Evolutionary conservation across 2,329 filamentous ascomycete species (phyloP).

Genomic region (Aureobasidium mangrovei): DNA sequence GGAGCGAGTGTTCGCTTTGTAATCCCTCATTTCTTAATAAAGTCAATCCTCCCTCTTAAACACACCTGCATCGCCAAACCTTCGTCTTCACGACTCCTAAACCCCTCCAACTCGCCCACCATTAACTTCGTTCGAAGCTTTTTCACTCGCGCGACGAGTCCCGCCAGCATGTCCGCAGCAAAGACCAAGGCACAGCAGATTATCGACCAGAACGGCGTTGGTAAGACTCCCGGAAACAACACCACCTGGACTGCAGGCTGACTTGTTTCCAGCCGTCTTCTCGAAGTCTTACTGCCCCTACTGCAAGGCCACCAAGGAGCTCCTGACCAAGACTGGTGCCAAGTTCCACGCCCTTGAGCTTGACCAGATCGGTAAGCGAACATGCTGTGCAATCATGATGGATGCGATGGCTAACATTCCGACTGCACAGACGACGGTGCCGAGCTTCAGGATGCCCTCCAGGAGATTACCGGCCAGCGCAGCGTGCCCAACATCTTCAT

Average conservation of each 20-base stretch:
- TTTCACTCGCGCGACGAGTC: slow-evolving; percentile 52
- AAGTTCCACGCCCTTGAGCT: slow-evolving; percentile 73
- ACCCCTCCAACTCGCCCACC: slow-evolving; percentile 31
- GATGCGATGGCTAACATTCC: not conserved
- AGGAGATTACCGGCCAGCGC: slow-evolving; percentile 70
- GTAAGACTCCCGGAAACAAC: slow-evolving; percentile 38
- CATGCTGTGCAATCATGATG: slow-evolving; percentile 29
- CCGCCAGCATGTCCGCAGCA: slow-evolving; percentile 70
- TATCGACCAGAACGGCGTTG: slow-evolving; percentile 82
- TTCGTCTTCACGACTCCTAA: not conserved
- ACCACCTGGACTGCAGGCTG: not conserved
- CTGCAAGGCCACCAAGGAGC: slow-evolving; percentile 69
- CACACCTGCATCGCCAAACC: not conserved
- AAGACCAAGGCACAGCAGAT: slow-evolving; percentile 75
- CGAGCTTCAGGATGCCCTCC: slow-evolving; percentile 74
- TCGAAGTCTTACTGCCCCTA: slow-evolving; percentile 96
- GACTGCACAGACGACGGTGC: slow-evolving; percentile 60
- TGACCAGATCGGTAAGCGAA: slow-evolving; percentile 65
- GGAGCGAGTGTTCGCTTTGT: not conserved
- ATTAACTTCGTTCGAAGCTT: slow-evolving; percentile 64
- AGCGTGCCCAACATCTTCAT: slow-evolving; percentile 98
- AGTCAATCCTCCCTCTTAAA: not conserved
- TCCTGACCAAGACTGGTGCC: slow-evolving; percentile 60
- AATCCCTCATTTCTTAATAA: slow-evolving; percentile 4
- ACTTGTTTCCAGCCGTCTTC: slow-evolving; percentile 62